phyloP scores from a whole-genome alignment of 805 yeast species.

The Wickerhamomyces rabaulensis region DNA sequence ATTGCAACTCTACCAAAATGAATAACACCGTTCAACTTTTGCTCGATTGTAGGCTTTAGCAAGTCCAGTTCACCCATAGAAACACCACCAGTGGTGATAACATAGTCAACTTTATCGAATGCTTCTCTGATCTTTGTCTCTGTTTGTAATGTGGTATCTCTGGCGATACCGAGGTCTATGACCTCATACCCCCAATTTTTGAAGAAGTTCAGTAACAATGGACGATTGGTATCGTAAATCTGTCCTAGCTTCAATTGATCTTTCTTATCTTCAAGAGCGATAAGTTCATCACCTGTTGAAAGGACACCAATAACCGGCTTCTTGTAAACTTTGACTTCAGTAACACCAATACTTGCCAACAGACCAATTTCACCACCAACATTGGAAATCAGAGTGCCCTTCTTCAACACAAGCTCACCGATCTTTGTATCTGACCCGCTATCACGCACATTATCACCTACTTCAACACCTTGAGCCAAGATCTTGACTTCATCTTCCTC shows the following conservation, averaged over 20 bases:
- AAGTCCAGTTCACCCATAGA: slow-evolving; percentile 55
- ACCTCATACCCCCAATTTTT: slow-evolving; percentile 31
- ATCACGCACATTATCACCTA: slow-evolving; percentile 42
- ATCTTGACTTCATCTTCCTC: slow-evolving; percentile 40
- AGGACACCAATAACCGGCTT: slow-evolving; percentile 43
- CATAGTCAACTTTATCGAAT: slow-evolving; percentile 31
- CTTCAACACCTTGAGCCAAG: slow-evolving; percentile 32
- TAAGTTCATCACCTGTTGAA: slow-evolving; percentile 49
- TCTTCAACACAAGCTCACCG: slow-evolving; percentile 32
- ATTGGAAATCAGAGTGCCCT: slow-evolving; percentile 32
- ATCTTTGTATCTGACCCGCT: slow-evolving; percentile 42
- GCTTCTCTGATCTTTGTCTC: slow-evolving; percentile 18
- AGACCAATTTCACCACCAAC: slow-evolving; percentile 48
- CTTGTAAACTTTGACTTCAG: slow-evolving; percentile 30
- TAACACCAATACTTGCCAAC: slow-evolving; percentile 42
- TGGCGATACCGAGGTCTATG: slow-evolving; percentile 46
- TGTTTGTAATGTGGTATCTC: slow-evolving; percentile 32
- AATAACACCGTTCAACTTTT: slow-evolving; percentile 35
- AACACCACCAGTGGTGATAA: slow-evolving; percentile 53
- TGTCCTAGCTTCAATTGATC: slow-evolving; percentile 32
- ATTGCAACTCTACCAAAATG: slow-evolving; percentile 53
- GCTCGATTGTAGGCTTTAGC: slow-evolving; percentile 43
- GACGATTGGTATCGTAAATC: slow-evolving; percentile 46
- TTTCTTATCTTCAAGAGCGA: slow-evolving; percentile 24
- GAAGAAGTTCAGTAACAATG: slow-evolving; percentile 35